A percentile compares a stretch with the other conserved stretches of the same genome.
Conservation (phyloP, 108 stramenopile genomes). For the Nitzschia palea region DNA sequence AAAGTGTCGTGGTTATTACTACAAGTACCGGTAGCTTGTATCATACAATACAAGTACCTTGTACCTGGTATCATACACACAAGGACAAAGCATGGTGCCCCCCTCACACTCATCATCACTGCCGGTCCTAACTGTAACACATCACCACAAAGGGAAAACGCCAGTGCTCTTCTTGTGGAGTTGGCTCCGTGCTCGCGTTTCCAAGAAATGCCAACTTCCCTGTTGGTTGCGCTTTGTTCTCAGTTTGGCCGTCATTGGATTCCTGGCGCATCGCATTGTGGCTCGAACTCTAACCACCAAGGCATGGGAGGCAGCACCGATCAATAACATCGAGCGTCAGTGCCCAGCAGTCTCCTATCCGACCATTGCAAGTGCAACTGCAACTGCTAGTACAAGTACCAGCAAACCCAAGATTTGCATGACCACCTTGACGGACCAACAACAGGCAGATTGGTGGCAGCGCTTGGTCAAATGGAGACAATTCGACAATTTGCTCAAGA, state of each 20-base stretch:
- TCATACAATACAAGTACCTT: no score
- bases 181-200: not conserved
- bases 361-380: not conserved
- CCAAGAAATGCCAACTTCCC: not conserved
- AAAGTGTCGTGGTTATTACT: no score
- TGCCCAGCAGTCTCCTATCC: constrained; percentile 2
- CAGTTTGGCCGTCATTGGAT: not conserved
- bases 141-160: no score
- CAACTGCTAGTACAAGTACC: not conserved
- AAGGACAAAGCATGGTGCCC: no score
- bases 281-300: not conserved
- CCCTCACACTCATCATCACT: no score
- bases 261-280: not conserved
- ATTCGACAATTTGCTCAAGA: constrained; percentile 17
- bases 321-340: not conserved
- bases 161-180: not conserved
- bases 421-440: constrained; percentile 33
- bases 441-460: constrained; percentile 15
- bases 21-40: no score
- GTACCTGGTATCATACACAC: no score
- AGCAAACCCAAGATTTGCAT: constrained; percentile 20
- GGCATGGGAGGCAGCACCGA: not conserved
- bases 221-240: not conserved
- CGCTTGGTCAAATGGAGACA: constrained; percentile 25
- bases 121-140: no score